Evolutionary conservation across 371 early-diverging fungal species (phyloP), one percentile per base, ranked within the genome.

Genomic region (Sporodiniella umbellata): DNA sequence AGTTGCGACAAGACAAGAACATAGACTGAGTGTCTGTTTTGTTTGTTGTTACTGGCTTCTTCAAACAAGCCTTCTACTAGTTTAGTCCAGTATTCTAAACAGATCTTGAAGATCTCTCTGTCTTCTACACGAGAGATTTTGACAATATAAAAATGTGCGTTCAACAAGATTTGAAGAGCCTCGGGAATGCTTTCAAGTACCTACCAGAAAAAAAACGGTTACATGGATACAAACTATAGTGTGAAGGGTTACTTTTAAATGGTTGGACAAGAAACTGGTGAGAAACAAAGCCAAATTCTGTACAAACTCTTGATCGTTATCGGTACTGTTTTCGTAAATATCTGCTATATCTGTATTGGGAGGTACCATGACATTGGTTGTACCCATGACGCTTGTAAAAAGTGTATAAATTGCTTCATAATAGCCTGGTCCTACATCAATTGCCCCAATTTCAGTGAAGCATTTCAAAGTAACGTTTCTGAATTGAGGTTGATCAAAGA

Each of bases 21-120:
- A 40, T 40, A 21, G 21, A 40, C 21, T 21, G 21, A 40, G 6
- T 40, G 40, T 18, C 21, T 40, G 10, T 19, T 21, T 8, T 21
- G 40, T 3, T 8, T 19, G 18, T 8, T 87, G 83, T 18, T 85
- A 44, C 84, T 85, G 3, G 83, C 78, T 61, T 93, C 93, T 28
- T 92, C 87, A 62, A 88, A 93, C 21, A 93, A 71, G 51, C 85
- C 89, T 18, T 85, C 79, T 14, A 91, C 96, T 62, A 98, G 69
- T 51, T 90, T 86, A 33, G 85, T 79, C 96, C 98, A 98, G 70
- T 96, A 98, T 69, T 98, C 99, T 40, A 99, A 73, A 65, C 96
- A 95, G 39, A 94, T 88, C 81, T 98, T 98, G 85, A 98, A 98
- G 33, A 98, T 79, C 64, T 99, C 99, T 40, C 96, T 87, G 58